Base-by-base conservation (phyloP, 2,329 filamentous ascomycete genomes). In the Cercospora sesami region DNA sequence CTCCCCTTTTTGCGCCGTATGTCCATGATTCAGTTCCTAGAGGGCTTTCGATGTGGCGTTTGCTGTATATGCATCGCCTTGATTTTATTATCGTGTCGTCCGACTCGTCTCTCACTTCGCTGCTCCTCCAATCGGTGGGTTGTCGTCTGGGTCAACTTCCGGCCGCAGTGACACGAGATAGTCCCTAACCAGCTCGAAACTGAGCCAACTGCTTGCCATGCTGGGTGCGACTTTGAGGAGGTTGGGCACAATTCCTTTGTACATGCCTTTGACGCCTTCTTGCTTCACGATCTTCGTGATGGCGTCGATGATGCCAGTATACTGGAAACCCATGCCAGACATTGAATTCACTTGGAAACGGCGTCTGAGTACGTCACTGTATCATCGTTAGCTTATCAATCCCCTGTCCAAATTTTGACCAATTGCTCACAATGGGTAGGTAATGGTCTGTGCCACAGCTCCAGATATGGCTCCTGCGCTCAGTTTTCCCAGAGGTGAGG, bases 321-420 rank as follows among this genome's bases (percentile, higher is more conserved):
- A 99, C 78, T 94, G 89, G 81, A 97, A 98, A 61, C 95, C 95
- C 89, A 99, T 94, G 62, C 95, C 95, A 59, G 91, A 93, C 95
- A 99, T 99, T 64, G 95, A 97, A 81, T 99, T 99, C 82, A 99
- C 95, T 78, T 99, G 95, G 79, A 99, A 99, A 61, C 95, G 88
- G 68, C 95, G 89, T 33, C 95, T 91, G 64, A 99, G 85, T 2
- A 99, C 94, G 78, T 97, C 94, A 78, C 92, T 95, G 64, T 18
- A 3, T 26, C 28, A 16, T 30, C 36, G 62, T 67, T 68, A 64
- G 55, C 60, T 63, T 58, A 12, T 0, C 7, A 18, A 18, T 6
- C 30, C 12, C 48, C 23, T 23, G 30, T 53, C 7, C 48, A 30
- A 42, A 39, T 39, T 26, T 51, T 21, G 31, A 57, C 51, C 62